Base-by-base conservation (phyloP, 1,284 basidiomycete species). In the Malassezia cuniculi region DNA sequence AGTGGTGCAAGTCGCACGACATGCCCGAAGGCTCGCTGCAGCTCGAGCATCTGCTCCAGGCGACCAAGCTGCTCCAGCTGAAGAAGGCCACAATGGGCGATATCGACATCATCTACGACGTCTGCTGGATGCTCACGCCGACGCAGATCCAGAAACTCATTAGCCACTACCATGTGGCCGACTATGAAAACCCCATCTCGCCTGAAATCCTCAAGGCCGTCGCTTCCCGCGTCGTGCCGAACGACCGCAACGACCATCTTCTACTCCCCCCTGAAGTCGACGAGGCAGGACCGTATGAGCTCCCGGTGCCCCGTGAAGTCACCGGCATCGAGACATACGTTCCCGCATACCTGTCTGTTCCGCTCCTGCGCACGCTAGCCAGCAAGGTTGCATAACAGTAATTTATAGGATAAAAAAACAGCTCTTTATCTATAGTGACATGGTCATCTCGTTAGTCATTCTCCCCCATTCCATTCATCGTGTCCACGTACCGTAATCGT, bases 81-180 rank as follows among this genome's bases (percentile, higher is more conserved):
- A 99, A 97, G 74, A 99, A 99, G 76, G 90, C 82, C 42, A 50
- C 63, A 17, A 42, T 68, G 47, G 53, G 54, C 39, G 61, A 95
- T 68, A 93, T 95, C 52, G 87, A 97, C 69, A 95, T 97, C 58
- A 90, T 95, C 58, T 97, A 94, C 50, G 69, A 93, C 66, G 90
- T 97, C 39, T 97, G 89, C 74, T 97, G 93, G 93, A 97, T 99
- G 81, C 74, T 99, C 37, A 95, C 87, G 45, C 93, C 93, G 0
- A 90, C 90, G 66, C 93, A 99, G 70, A 97, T 99, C 57, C 93
- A 97, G 72, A 83, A 90, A 63, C 85, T 94, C 77, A 93, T 90
- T 71, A 82, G 82, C 46, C 89, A 93, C 70, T 97, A 97, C 73
- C 90, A 93, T 63, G 89, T 93, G 46, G 93, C 93, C 32, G 93